Conservation (phyloP, 495 filamentous ascomycete species). For the Penicillium parvum region DNA sequence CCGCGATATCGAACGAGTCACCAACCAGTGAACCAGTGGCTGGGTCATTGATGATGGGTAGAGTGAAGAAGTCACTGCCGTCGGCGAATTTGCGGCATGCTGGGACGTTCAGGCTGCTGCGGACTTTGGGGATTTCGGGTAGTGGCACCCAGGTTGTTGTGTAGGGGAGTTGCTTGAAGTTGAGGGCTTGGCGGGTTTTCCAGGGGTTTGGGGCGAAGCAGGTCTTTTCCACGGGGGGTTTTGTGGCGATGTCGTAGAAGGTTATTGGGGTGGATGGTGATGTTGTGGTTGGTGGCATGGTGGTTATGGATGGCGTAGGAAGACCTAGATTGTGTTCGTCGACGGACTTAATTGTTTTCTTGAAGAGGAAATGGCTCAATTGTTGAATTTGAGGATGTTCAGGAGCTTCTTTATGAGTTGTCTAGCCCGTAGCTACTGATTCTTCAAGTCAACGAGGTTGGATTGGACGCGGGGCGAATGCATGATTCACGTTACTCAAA, state of each 20-base stretch:
- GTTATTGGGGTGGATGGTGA: constrained; percentile 20
- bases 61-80: constrained; percentile 54
- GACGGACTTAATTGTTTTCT: too few relatives aligned
- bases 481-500: not conserved
- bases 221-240: constrained; percentile 32
- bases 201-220: constrained; percentile 52
- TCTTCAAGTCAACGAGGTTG: not conserved
- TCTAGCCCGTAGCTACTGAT: not conserved
- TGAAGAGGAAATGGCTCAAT: not conserved
- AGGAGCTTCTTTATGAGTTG: not conserved
- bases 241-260: constrained; percentile 56
- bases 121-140: constrained; percentile 44
- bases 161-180: constrained; percentile 57
- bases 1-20: constrained; percentile 60
- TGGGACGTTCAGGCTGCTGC: constrained; percentile 38
- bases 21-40: constrained; percentile 41
- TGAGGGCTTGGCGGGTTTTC: constrained; percentile 56
- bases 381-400: not conserved
- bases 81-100: constrained; percentile 51
- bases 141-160: constrained; percentile 50
- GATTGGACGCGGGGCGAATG: not conserved
- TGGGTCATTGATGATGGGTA: constrained; percentile 53
- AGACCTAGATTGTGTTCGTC: too few relatives aligned
- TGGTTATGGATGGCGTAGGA: not conserved
- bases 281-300: not conserved